Evolutionary conservation across 1,284 basidiomycete species (phyloP).

Genomic region (Tremellales sp.): DNA sequence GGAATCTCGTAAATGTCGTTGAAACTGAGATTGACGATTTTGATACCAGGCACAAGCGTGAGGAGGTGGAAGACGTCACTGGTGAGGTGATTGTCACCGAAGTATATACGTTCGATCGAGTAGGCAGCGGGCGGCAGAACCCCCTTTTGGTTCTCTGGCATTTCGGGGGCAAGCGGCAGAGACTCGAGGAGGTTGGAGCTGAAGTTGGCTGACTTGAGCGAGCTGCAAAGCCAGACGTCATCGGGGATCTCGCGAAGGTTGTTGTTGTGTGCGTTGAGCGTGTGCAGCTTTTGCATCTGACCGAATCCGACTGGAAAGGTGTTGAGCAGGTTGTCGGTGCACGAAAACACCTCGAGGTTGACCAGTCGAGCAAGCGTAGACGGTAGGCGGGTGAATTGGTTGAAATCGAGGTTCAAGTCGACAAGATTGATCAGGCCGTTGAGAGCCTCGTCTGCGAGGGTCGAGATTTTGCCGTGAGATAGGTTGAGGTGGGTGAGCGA

Average conservation of each 20-base stretch:
- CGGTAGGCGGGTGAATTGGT: constrained; percentile 80
- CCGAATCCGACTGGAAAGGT: constrained; percentile 75
- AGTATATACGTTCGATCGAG: constrained; percentile 57
- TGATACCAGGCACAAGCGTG: constrained; percentile 69
- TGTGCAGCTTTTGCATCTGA: constrained; percentile 67
- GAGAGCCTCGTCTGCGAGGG: constrained; percentile 69
- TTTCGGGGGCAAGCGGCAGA: constrained; percentile 63
- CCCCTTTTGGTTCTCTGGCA: constrained; percentile 13
- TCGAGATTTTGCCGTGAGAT: constrained; percentile 84
- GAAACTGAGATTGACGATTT: constrained; percentile 87
- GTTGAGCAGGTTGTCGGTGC: constrained; percentile 84
- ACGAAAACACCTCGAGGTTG: constrained; percentile 70
- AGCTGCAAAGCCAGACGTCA: constrained; percentile 79
- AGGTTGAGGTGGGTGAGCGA: constrained; percentile 78
- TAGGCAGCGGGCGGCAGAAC: constrained; percentile 34
- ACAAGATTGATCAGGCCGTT: constrained; percentile 70
- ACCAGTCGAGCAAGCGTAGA: constrained; percentile 71
- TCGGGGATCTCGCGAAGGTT: constrained; percentile 73
- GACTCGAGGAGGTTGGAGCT: constrained; percentile 80
- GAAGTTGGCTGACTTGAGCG: constrained; percentile 71
- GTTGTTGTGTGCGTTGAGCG: constrained; percentile 87
- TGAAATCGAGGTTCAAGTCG: constrained; percentile 72
- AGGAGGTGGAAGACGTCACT: constrained; percentile 77
- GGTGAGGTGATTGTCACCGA: constrained; percentile 84
- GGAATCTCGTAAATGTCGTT: constrained; percentile 93